Evolutionary conservation across 192 early-diverging fungal genomes (phyloP), one percentile per base, ranked within the genome.

Genomic region (Linnemannia exigua): DNA sequence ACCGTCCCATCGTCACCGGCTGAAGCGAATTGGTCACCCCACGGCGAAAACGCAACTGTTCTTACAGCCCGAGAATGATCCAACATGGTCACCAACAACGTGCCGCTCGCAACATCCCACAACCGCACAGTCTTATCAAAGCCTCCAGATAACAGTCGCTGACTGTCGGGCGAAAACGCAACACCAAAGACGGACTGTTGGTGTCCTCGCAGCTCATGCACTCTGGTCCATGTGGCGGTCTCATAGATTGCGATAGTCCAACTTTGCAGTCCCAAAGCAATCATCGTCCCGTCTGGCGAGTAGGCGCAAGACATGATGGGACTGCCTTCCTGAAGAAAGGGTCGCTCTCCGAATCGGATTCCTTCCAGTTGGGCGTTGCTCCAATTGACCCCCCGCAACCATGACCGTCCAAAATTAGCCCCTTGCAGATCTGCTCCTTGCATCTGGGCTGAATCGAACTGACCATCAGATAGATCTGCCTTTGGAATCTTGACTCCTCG

Each of bases 401-500:
- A 74, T 19, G 25, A 11, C 4, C 48, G 14, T 15, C 12, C 3
- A 28, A 72, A n/a, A 22, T 72, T 48, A 37, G 48, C 46, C 0
- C 25, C n/a, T 15, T 8, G 17, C 44, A 72, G 25, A 15, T 72
- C 70, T 20, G 70, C 70, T 2, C 70, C 70, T 48, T 72, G 46
- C 2, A 72, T 4, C 28, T 72, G 70, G 1, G 70, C 70, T 48
- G 37, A 47, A 25, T 72, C 70, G 46, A 72, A 72, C 41, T 72
- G 70, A 5, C 70, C 70, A 1, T 19, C 46, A 0, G 38, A 46
- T 3, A 72, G 70, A 28, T 72, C 46, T 11, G 70, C 70, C 14
- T 44, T 44, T 28, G 70, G 70, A 28, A 72, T 48, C 9, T 11
- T 11, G 12, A 72, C 31, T 3, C 46, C 46, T 48, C 41, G 37